Evolutionary conservation across 2,329 filamentous ascomycete species (phyloP).

Genomic region (Venturia asperata): DNA sequence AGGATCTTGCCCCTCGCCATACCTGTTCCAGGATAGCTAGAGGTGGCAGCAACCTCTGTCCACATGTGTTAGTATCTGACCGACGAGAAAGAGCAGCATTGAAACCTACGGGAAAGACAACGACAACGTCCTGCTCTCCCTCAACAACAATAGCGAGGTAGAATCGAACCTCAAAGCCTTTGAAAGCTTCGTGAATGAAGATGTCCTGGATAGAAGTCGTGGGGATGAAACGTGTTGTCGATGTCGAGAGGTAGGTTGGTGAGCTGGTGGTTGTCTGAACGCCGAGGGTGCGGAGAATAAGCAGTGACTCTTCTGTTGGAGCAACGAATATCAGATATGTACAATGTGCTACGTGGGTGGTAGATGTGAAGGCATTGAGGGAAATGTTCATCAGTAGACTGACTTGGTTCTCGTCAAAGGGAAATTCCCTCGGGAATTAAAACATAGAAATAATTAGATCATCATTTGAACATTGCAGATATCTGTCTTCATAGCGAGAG

Average conservation of each 20-base stretch:
- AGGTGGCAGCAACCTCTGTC: slow-evolving; percentile 60
- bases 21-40: slow-evolving; percentile 74
- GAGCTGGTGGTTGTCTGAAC: slow-evolving; percentile 77
- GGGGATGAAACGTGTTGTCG: slow-evolving; percentile 71
- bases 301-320: slow-evolving; percentile 66
- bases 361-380: not conserved
- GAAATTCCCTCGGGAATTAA: slow-evolving; percentile 11
- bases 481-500: not conserved
- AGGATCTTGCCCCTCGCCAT: slow-evolving; percentile 77
- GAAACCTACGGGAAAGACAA: slow-evolving; percentile 73
- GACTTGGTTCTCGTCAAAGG: slow-evolving; percentile 13
- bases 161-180: slow-evolving; percentile 81
- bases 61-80: slow-evolving; percentile 1
- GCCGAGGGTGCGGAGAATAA: slow-evolving; percentile 81
- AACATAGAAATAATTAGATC: slow-evolving; percentile 15
- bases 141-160: slow-evolving; percentile 87
- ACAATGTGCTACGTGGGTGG: not conserved
- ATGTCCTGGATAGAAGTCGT: slow-evolving; percentile 89
- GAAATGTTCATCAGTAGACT: slow-evolving; percentile 12
- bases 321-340: slow-evolving; percentile 18
- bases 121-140: slow-evolving; percentile 78
- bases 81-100: not conserved
- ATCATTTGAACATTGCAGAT: slow-evolving; percentile 9
- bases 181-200: slow-evolving; percentile 90
- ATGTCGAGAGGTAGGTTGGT: slow-evolving; percentile 56